These are phyloP conservation scores for Fusarium sp. DNA, from an alignment of 2,329 filamentous ascomycete species.

Conservation along the genomic window DNA sequence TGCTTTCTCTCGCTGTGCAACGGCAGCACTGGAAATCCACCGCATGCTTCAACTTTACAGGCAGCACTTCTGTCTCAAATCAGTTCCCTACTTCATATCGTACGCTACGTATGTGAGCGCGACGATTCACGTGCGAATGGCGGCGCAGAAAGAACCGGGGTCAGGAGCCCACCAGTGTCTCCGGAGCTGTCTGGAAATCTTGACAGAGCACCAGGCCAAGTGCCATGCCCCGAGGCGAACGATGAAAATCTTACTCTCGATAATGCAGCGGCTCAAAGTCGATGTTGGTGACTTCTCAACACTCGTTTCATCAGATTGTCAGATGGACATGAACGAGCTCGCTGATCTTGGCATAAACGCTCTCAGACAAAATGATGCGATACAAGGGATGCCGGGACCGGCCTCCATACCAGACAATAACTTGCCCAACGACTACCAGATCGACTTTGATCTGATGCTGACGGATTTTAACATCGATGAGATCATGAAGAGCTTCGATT, in stretches of 20 bases:
- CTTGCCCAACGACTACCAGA: not conserved
- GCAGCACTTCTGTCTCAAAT: slow-evolving; percentile 58
- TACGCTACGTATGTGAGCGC: slow-evolving; percentile 69
- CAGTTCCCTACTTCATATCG: slow-evolving; percentile 65
- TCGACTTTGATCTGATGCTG: not conserved
- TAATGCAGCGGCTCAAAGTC: slow-evolving; percentile 17
- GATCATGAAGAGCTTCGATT: slow-evolving; percentile 18
- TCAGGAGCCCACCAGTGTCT: slow-evolving; percentile 59
- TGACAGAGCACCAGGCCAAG: slow-evolving; percentile 61
- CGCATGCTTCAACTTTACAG: slow-evolving; percentile 60
- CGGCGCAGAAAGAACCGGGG: slow-evolving; percentile 57
- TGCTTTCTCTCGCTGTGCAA: slow-evolving; percentile 60
- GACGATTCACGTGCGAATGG: slow-evolving; percentile 66
- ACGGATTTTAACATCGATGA: slow-evolving; percentile 12
- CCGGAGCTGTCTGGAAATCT: slow-evolving; percentile 60
- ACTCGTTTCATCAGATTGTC: slow-evolving; percentile 2
- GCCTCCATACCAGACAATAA: rapidly evolving
- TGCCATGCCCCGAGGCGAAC: slow-evolving; percentile 30
- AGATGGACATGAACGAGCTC: rapidly evolving
- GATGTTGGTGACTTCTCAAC: not conserved
- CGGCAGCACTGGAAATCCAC: slow-evolving; percentile 61
- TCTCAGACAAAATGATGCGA: rapidly evolving
- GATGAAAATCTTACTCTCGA: slow-evolving; percentile 22
- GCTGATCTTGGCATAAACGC: rapidly evolving
- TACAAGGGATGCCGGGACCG: not conserved